Evolutionary conservation across 352 stramenopile species (phyloP).

Genomic region (Hyphochytrium catenoides): DNA sequence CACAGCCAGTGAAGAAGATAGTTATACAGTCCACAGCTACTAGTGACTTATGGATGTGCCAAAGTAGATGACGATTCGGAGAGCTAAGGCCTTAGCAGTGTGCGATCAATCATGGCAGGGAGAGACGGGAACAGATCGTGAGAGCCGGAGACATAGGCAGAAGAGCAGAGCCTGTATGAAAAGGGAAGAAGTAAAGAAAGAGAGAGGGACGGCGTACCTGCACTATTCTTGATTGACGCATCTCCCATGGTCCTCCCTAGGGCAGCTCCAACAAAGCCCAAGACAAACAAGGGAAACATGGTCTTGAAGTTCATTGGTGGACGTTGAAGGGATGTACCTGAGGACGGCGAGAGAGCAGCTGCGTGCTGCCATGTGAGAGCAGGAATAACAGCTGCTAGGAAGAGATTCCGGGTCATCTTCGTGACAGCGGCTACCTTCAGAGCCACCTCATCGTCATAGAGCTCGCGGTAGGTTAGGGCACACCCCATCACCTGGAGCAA

Average conservation of each 20-base stretch:
- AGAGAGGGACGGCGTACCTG: no score
- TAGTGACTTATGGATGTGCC: no score
- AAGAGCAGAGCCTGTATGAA: no score
- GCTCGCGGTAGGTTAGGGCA: constrained; percentile 17
- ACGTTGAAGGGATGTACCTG: neutral
- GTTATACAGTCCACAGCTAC: no score
- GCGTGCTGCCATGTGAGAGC: constrained; percentile 13
- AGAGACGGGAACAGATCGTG: no score
- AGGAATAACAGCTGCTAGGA: constrained; percentile 18
- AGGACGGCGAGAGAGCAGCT: constrained; percentile 2
- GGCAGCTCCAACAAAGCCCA: constrained; percentile 20
- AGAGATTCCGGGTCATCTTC: constrained; percentile 21
- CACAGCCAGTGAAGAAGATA: no score
- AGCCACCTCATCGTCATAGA: constrained; percentile 16
- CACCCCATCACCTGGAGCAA: constrained; percentile 16
- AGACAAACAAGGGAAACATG: constrained; percentile 19
- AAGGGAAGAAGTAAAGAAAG: no score
- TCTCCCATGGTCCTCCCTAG: constrained; percentile 13
- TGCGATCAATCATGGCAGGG: no score
- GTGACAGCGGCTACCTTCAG: constrained; percentile 19
- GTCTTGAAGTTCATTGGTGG: constrained; percentile 12
- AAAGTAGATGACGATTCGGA: no score
- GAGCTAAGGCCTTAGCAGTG: no score
- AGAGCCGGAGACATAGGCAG: no score
- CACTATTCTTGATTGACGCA: no score